Evolutionary conservation across 1,139 yeast genomes (phyloP).

Genomic region (Yamadazyma jaroonii): DNA sequence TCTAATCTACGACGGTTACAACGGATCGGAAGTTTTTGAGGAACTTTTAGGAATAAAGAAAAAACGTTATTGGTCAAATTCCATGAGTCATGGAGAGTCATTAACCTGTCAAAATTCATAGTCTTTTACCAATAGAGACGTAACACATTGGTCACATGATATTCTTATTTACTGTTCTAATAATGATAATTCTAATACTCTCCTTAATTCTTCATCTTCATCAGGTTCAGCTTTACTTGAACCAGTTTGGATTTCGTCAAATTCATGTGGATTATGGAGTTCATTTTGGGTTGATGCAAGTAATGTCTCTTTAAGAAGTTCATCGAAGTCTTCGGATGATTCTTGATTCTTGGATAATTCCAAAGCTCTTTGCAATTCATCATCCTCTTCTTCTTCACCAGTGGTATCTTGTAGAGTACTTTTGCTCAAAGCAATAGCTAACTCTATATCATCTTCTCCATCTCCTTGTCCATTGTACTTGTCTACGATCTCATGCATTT

Average conservation of each 20-base stretch:
- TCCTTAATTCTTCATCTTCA: slow-evolving; percentile 15
- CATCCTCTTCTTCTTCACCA: slow-evolving; percentile 16
- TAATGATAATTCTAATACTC: slow-evolving; percentile 16
- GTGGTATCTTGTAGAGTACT: slow-evolving; percentile 19
- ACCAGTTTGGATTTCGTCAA: neutral
- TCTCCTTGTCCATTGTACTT: slow-evolving; percentile 45
- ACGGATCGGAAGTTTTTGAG: too few relatives aligned
- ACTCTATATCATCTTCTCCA: slow-evolving; percentile 44
- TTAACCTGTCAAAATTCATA: too few relatives aligned
- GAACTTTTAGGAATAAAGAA: too few relatives aligned
- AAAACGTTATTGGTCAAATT: too few relatives aligned
- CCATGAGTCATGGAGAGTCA: too few relatives aligned
- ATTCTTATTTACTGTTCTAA: slow-evolving; percentile 18
- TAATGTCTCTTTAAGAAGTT: neutral
- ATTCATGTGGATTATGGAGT: neutral
- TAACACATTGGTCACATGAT: neutral
- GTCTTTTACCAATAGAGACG: too few relatives aligned
- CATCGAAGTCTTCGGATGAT: neutral
- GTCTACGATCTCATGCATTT: slow-evolving; percentile 28
- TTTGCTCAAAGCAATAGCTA: slow-evolving; percentile 54
- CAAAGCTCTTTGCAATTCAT: slow-evolving; percentile 20
- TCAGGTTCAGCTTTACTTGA: neutral
- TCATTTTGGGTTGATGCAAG: neutral
- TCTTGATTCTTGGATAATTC: slow-evolving; percentile 34
- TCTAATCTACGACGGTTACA: too few relatives aligned